phyloP scores from a whole-genome alignment of 306 rosid genomes.

The Delonix regia region DNA sequence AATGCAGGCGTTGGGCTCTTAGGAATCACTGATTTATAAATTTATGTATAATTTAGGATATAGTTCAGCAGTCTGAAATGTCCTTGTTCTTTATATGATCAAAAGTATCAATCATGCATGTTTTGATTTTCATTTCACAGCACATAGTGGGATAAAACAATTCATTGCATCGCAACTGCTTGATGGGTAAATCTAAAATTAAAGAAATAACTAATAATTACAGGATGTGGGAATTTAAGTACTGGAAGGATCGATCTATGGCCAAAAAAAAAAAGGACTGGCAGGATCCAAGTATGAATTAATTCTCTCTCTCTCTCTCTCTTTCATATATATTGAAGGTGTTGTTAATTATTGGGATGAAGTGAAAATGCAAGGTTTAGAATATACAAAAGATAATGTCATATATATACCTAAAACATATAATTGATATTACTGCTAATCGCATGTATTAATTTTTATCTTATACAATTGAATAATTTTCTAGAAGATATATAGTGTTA shows the following conservation, averaged over 20 bases:
- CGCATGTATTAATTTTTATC: too few relatives aligned
- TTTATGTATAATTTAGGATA: neutral
- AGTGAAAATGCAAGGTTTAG: too few relatives aligned
- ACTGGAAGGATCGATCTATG: neutral
- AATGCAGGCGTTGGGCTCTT: constrained; percentile 23
- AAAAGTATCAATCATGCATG: neutral
- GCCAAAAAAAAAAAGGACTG: too few relatives aligned
- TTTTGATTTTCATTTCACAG: too few relatives aligned
- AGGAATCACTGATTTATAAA: neutral
- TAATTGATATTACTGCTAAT: too few relatives aligned
- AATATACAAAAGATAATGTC: too few relatives aligned
- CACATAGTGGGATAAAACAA: too few relatives aligned
- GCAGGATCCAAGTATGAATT: neutral
- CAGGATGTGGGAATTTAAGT: neutral
- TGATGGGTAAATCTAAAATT: neutral
- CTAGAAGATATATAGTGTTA: too few relatives aligned
- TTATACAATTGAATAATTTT: too few relatives aligned
- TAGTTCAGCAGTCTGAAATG: neutral
- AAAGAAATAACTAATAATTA: neutral
- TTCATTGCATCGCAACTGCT: too few relatives aligned
- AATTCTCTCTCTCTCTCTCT: neutral
- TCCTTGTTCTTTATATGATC: neutral
- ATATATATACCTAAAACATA: too few relatives aligned
- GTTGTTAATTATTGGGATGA: too few relatives aligned
- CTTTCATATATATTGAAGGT: neutral